Evolutionary conservation across 169 alveolate genomes (phyloP), one percentile per base, ranked within the genome.

Genomic region (Plasmodium reichenowi): DNA sequence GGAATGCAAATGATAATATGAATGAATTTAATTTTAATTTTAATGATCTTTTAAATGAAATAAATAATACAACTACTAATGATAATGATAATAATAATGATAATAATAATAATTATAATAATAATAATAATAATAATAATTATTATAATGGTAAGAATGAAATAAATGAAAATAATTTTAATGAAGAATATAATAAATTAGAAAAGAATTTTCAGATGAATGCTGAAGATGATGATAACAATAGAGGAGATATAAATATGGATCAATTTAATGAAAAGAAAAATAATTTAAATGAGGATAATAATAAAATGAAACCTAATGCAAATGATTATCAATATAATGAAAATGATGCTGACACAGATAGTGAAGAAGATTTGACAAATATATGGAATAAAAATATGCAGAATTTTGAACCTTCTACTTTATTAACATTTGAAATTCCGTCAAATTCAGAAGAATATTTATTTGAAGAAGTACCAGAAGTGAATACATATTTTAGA

Each of bases 381-480:
- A 56, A 70, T 22, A 68, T 83, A 54, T 83, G 91, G 91, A 83
- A 83, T 24, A 56, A 83, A 63, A 83, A 83, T 58, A 83, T 83
- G 91, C 70, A 83, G 24, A 68, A 83, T 83, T 83, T 83, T 63
- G 91, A 83, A 13, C 91, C 91, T 54, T 54, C 68, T 38, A 83
- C 91, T 43, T 52, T 67, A 54, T 43, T 83, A 83, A 83, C 91
- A 20, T 83, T 83, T 63, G 91, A 83, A 67, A 68, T 83, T 12
- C 47, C 70, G 5, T 72, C 74, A n/a, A 83, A 83, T 83, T 67
- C 83, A 0, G 91, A 83, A 48, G 91, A 83, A 68, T 83, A 20
- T 63, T 72, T 83, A 67, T 83, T 68, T 68, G 91, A 83, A 20
- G 85, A 83, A 20, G 20, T 83, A 15, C 17, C 2, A n/a, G 47